phyloP scores from a whole-genome alignment of 495 filamentous ascomycete species.

The Hypoxylon fragiforme region DNA sequence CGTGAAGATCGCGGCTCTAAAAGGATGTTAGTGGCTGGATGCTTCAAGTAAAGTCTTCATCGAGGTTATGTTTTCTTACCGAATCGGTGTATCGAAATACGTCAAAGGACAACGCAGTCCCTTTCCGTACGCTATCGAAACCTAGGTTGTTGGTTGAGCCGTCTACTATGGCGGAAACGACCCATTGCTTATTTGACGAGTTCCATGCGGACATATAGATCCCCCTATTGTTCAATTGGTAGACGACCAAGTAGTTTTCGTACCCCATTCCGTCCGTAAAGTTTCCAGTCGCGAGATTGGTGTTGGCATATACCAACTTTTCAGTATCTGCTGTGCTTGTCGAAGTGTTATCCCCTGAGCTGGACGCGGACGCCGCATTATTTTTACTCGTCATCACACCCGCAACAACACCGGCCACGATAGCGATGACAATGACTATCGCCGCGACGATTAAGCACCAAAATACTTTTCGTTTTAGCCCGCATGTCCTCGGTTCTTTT shows the following conservation, averaged over 20 bases:
- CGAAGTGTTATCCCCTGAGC: neutral
- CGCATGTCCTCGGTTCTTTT: slow-evolving; percentile 27
- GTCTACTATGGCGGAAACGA: slow-evolving; percentile 32
- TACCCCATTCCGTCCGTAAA: slow-evolving; percentile 34
- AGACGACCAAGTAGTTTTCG: slow-evolving; percentile 31
- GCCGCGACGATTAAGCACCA: slow-evolving; percentile 24
- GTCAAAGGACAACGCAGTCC: slow-evolving; percentile 30
- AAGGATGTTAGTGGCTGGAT: slow-evolving; percentile 17
- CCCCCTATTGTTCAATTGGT: slow-evolving; percentile 36
- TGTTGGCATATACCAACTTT: slow-evolving; percentile 20
- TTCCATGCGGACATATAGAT: slow-evolving; percentile 36
- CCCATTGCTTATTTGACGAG: slow-evolving; percentile 29
- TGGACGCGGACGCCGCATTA: neutral
- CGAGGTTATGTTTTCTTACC: slow-evolving; percentile 14
- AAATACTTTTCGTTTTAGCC: slow-evolving; percentile 27
- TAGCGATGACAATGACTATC: slow-evolving; percentile 19
- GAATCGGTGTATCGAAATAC: slow-evolving; percentile 17
- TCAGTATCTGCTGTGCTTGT: neutral
- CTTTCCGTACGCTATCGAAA: slow-evolving; percentile 24
- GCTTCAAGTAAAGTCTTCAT: neutral
- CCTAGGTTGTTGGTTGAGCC: slow-evolving; percentile 29
- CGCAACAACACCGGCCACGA: slow-evolving; percentile 29
- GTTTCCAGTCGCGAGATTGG: slow-evolving; percentile 34
- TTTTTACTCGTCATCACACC: slow-evolving; percentile 15
- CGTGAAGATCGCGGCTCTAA: slow-evolving; percentile 33